phyloP scores from a whole-genome alignment of 768 basidiomycete genomes.

The Tylopilus plumbeoviolaceoides region DNA sequence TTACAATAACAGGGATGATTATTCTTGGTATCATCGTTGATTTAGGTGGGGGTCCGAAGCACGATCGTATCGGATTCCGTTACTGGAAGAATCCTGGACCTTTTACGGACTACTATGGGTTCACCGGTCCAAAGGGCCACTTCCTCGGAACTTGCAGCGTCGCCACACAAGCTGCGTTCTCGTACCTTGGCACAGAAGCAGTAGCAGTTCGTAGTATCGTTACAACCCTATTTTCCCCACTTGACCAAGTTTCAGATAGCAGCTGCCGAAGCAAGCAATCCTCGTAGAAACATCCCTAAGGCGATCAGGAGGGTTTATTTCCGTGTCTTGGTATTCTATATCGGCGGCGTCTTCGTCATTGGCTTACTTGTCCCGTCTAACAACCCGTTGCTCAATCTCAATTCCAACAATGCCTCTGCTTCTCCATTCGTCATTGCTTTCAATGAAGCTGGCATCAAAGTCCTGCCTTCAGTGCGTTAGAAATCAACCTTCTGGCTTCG shows the following conservation, averaged over 20 bases:
- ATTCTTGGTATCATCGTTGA: slow-evolving; percentile 46
- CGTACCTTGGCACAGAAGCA: slow-evolving; percentile 55
- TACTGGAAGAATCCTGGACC: slow-evolving; percentile 56
- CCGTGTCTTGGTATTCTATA: slow-evolving; percentile 36
- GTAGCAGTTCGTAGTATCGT: slow-evolving; percentile 34
- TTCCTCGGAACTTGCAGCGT: slow-evolving; percentile 53
- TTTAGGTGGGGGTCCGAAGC: slow-evolving; percentile 53
- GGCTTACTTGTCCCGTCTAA: slow-evolving; percentile 48
- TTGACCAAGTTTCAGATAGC: slow-evolving; percentile 30
- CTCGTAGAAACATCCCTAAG: slow-evolving; percentile 40
- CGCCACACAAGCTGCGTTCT: slow-evolving; percentile 56
- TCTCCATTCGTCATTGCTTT: slow-evolving; percentile 60
- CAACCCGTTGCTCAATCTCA: slow-evolving; percentile 38
- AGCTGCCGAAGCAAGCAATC: slow-evolving; percentile 50
- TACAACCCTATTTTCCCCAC: not conserved
- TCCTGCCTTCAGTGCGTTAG: slow-evolving; percentile 42
- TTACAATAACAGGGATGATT: slow-evolving; percentile 42
- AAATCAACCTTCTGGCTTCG: not conserved
- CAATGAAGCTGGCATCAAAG: slow-evolving; percentile 52
- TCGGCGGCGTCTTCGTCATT: slow-evolving; percentile 42
- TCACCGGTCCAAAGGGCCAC: slow-evolving; percentile 43
- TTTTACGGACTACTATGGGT: slow-evolving; percentile 41
- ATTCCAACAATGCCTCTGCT: slow-evolving; percentile 37
- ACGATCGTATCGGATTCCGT: slow-evolving; percentile 47
- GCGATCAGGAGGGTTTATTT: slow-evolving; percentile 44